Evolutionary conservation across 2,329 filamentous ascomycete genomes (phyloP).

Genomic region (Colletotrichum horii): DNA sequence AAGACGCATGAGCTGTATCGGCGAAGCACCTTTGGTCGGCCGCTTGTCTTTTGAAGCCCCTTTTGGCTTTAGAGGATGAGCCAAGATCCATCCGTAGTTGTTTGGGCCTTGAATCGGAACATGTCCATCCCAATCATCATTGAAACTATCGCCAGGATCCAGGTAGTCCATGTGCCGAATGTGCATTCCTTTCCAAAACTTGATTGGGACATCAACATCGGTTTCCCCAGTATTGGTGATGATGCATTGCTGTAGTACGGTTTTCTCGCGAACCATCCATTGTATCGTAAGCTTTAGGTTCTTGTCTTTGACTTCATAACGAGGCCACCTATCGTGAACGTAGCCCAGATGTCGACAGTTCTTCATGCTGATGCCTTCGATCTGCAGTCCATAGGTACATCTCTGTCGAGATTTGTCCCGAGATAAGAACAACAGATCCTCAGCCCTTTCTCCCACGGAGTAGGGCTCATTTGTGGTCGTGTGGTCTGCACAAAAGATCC

Average conservation of each 20-base stretch:
- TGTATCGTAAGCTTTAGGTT: background rate
- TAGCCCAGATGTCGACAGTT: background rate
- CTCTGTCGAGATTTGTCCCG: background rate
- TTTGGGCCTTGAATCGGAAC: background rate
- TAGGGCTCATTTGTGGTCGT: background rate
- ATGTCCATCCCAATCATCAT: background rate
- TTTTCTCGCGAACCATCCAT: background rate
- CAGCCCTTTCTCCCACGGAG: background rate
- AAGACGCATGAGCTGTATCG: background rate
- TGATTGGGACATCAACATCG: background rate
- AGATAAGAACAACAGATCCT: accelerated
- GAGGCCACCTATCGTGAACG: background rate
- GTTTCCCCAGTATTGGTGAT: background rate
- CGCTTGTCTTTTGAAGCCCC: background rate
- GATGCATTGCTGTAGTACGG: background rate
- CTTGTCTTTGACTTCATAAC: background rate
- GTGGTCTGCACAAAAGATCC: background rate
- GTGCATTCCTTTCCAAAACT: background rate
- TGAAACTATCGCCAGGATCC: background rate
- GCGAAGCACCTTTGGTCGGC: background rate
- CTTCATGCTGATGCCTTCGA: accelerated
- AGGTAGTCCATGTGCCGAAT: background rate
- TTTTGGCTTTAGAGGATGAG: accelerated
- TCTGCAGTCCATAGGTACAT: background rate
- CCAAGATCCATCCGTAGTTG: background rate